Evolutionary conservation across 2,329 filamentous ascomycete species (phyloP).

Genomic region (Rhynchosporium graminicola): DNA sequence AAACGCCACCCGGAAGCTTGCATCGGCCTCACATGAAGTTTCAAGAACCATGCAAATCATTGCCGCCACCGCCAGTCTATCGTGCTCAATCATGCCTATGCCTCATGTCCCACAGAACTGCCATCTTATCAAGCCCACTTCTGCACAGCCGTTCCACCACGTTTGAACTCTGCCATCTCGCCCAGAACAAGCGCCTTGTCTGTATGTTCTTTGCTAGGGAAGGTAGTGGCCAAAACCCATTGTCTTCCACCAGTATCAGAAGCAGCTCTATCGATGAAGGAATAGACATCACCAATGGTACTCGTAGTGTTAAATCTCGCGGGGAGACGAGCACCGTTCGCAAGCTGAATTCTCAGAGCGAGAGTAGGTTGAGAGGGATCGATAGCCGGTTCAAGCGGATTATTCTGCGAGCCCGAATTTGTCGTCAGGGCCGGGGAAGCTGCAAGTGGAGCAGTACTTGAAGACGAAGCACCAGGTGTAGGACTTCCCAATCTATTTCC

Average conservation of each 20-base stretch:
- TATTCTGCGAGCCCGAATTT: slow-evolving; percentile 23
- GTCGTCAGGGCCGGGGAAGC: slow-evolving; percentile 39
- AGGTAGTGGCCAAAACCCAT: slow-evolving; percentile 79
- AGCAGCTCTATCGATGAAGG: slow-evolving; percentile 68
- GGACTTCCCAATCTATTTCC: slow-evolving; percentile 77
- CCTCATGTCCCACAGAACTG: neutral
- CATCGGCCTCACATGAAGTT: neutral
- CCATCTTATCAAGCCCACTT: slow-evolving; percentile 46
- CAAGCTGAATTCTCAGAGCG: slow-evolving; percentile 74
- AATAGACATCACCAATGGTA: slow-evolving; percentile 76
- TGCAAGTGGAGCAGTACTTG: slow-evolving; percentile 38
- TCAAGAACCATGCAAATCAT: neutral
- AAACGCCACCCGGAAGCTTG: slow-evolving; percentile 17
- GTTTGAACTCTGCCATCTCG: slow-evolving; percentile 65
- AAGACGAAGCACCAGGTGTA: slow-evolving; percentile 60
- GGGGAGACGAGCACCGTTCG: slow-evolving; percentile 74
- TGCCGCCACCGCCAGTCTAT: slow-evolving; percentile 1
- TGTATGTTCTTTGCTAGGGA: slow-evolving; percentile 77
- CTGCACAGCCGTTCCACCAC: slow-evolving; percentile 64
- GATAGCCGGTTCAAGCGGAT: slow-evolving; percentile 47
- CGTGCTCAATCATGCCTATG: neutral
- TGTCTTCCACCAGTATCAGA: slow-evolving; percentile 56
- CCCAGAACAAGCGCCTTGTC: slow-evolving; percentile 62
- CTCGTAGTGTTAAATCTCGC: slow-evolving; percentile 80
- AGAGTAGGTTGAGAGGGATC: slow-evolving; percentile 69